Conservation (phyloP, 2,329 filamentous ascomycete species). For the Neurospora sp. region DNA sequence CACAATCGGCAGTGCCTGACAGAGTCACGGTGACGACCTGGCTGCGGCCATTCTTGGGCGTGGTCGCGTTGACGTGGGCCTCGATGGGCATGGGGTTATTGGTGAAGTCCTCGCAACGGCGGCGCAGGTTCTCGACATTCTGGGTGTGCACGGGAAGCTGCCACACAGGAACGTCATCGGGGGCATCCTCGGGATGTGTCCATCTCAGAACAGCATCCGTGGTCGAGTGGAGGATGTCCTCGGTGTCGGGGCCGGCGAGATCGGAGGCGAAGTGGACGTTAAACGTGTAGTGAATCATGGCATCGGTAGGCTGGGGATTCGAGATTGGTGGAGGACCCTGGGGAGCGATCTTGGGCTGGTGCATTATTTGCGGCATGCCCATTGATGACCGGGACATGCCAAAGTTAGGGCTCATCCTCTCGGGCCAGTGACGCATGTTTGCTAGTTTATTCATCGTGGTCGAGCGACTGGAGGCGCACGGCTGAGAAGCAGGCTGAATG, state of each 20-base stretch:
- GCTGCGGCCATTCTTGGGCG: constrained; percentile 60
- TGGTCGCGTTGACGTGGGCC: constrained; percentile 73
- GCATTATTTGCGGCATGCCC: constrained; percentile 46
- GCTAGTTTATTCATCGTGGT: constrained; percentile 59
- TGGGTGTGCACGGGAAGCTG: constrained; percentile 85
- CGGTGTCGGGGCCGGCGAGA: constrained; percentile 81
- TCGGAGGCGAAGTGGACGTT: constrained; percentile 94
- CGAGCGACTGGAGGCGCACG: background rate
- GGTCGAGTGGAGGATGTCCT: constrained; percentile 90
- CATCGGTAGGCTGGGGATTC: constrained; percentile 61
- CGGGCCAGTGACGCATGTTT: constrained; percentile 63
- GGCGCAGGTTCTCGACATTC: constrained; percentile 71
- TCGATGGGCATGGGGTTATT: constrained; percentile 62
- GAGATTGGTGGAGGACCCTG: constrained; percentile 46
- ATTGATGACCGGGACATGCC: constrained; percentile 49
- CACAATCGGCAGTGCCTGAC: constrained; percentile 75
- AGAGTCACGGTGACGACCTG: constrained; percentile 82
- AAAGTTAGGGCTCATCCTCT: constrained; percentile 59
- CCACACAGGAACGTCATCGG: constrained; percentile 74
- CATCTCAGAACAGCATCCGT: constrained; percentile 79
- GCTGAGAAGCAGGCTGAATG: background rate
- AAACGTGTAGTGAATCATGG: constrained; percentile 86
- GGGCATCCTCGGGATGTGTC: constrained; percentile 83
- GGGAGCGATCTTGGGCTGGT: constrained; percentile 46
- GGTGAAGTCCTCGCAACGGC: constrained; percentile 73